Base-by-base conservation (phyloP, 495 filamentous ascomycete species). In the Penicillium fimorum region DNA sequence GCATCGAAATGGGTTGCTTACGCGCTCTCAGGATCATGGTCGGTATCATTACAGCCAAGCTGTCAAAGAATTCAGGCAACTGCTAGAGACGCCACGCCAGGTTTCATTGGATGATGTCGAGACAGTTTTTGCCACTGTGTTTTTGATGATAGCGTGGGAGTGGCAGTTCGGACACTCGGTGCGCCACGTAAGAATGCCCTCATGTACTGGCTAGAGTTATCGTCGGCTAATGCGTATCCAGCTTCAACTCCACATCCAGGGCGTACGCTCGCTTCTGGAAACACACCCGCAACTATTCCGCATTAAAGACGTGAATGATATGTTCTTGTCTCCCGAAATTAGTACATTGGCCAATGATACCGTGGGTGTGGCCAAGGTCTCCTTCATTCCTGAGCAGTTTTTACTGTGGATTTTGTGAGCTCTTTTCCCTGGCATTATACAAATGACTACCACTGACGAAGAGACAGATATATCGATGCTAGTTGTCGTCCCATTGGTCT, bases 81-180 rank as follows among this genome's bases (percentile, higher is more conserved):
- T 71, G 1, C 67, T 76, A 4, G 74, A 74, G 45, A 66, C 68
- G 9, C 70, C 68, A 9, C 58, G 56, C 11, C 53, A 65, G 2
- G 58, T 73, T 17, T 70, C 72, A 9, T 51, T 64, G 0, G 57
- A 49, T 24, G 72, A 74, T 48, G 43, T 73, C 15, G 72, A 75
- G 49, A 73, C 60, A 24, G 72, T 76, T 18, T 74, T 76, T 50
- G 71, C 69, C 13, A 76, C 68, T 3, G 72, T 76, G 62, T 76
- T 76, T 15, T 46, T 76, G 32, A 76, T 76, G 74, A 59, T 75
- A 29, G 67, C 65, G 0, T 76, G 73, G 37, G 74, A 76, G 56
- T 76, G 74, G 72, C 70, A 76, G 44, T 76, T 72, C 50, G 74
- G 74, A 12, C 64, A 75, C 42, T 75, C 65, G 4, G 63, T 76